Evolutionary conservation across 108 stramenopile genomes (phyloP), one percentile per base, ranked within the genome.

Genomic region (Skeletonema potamos): DNA sequence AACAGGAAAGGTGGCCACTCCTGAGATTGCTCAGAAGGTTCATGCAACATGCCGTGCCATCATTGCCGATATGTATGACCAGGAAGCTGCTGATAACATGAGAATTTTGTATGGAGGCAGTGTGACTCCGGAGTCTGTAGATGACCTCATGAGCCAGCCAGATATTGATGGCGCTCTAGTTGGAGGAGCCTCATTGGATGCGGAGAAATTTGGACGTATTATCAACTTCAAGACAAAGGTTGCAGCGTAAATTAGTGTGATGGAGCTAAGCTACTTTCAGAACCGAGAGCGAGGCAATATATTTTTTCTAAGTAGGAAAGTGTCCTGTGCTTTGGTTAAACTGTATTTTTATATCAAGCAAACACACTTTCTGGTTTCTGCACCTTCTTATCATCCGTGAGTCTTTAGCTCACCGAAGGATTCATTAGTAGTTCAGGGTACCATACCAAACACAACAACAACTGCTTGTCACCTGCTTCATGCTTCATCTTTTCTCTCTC

Each of bases 81-180:
- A 85, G 29, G 81, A 87, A 54, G 84, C 91, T 57, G 95, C 96
- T 34, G 82, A 91, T 55, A 64, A 22, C 11, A 85, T 89, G 18
- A 82, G 92, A 65, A 97, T 98, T 70, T 82, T 94, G 59, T 98
- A 98, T 77, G 97, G 96, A 56, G 98, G 98, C 27, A 87, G 86
- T 74, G 98, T 97, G 18, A 95, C 85, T 13, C 94, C 94, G 9
- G 96, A 95, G 28, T 94, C 89, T 59, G 92, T 96, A n/a, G 93
- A 97, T 67, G 96, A 86, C 48, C 82, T 98, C 61, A 90, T 97
- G 91, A 85, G 82, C 56, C 71, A 83, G 83, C 92, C 94, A 1
- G 96, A 98, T 83, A 97, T 98, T 84, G 97, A 98, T 79, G 98
- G 98, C 44, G 88, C 90, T 58, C 84, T 98, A n/a, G 98, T 98